A percentile compares a stretch with the other conserved stretches of the same genome.
Evolutionary conservation across 83 land plant species (phyloP).

Genomic region (Larix sibirica): DNA sequence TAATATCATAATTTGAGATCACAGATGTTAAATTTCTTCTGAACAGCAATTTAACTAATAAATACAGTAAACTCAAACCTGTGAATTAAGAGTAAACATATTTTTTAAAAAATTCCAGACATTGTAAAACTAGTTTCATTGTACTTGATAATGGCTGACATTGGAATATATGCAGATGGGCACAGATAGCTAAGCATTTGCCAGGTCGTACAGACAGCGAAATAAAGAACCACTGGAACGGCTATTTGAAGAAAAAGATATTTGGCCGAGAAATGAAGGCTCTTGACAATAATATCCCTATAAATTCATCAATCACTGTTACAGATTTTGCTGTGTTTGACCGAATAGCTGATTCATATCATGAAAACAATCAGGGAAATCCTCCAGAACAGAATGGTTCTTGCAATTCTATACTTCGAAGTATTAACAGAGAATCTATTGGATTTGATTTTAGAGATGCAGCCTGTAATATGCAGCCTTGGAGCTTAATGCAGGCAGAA

Average conservation of each 20-base stretch:
- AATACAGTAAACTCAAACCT: not conserved
- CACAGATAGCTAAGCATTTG: constrained; percentile 18
- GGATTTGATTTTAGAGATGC: too few relatives aligned
- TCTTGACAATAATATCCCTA: not conserved
- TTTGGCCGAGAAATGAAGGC: not conserved
- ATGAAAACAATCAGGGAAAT: too few relatives aligned
- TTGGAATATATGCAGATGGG: not conserved
- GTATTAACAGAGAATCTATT: too few relatives aligned
- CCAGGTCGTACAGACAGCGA: constrained; percentile 15
- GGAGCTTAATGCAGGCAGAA: too few relatives aligned
- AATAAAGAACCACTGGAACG: constrained; percentile 17
- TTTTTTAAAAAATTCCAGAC: too few relatives aligned
- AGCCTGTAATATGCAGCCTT: too few relatives aligned
- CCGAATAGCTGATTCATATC: not conserved
- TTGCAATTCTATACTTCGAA: too few relatives aligned
- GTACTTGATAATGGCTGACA: not conserved
- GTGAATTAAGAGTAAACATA: not conserved
- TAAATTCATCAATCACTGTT: not conserved
- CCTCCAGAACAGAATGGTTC: too few relatives aligned
- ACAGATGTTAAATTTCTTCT: not conserved
- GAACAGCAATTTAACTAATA: not conserved
- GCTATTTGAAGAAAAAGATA: constrained; percentile 8
- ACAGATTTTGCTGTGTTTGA: not conserved
- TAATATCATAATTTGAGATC: not conserved
- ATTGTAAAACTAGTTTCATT: not conserved